Base-by-base conservation (phyloP, 2,329 filamentous ascomycete species). In the Penicillium aurantiogriseum region DNA sequence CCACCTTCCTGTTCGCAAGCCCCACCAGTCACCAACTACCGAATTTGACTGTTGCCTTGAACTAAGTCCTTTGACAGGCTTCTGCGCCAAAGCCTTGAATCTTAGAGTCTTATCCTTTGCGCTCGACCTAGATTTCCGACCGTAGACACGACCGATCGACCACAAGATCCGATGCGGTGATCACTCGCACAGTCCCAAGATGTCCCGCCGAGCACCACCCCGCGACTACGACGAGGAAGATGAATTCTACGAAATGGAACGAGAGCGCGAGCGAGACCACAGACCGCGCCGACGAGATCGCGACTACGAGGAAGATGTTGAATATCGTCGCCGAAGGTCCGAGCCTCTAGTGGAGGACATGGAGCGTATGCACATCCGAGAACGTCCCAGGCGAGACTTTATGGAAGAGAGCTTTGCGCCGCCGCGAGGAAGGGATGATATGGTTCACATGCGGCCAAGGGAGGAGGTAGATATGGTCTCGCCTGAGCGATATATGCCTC, bases 291-390 rank as follows among this genome's bases (percentile, higher is more conserved):
- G 64, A 58, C 63, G 63, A n/a, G 68, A 67, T 19, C 70, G 64
- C 5, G 55, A 63, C 21, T 62, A 66, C 29, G 69, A 72, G 19
- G 66, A 70, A 13, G 71, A 74, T 15, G 39, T 66, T 19, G 62
- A 73, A 35, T 62, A 61, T 40, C 63, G 57, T 23, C 68, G 65
- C 36, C 69, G 68, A 29, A 61, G 63, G 38, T 66, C 68, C 69
- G 80, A 62, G 71, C 81, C 65, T 65, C 76, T 61, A 54, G 81
- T 71, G 71, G 83, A 67, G 66, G 70, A 71, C 31, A 67, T 73
- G n/a, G 72, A 74, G 38, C 71, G 73, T 17, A 65, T 75, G 51
- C 76, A 77, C 21, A 67, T 77, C 11, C 74, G 76, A 39, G 76
- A 77, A 17, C 66, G 65, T 7, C 62, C 67, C 10, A 65, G 63